Evolutionary conservation across 2,329 filamentous ascomycete genomes (phyloP).

Genomic region (Sclerotinia borealis): DNA sequence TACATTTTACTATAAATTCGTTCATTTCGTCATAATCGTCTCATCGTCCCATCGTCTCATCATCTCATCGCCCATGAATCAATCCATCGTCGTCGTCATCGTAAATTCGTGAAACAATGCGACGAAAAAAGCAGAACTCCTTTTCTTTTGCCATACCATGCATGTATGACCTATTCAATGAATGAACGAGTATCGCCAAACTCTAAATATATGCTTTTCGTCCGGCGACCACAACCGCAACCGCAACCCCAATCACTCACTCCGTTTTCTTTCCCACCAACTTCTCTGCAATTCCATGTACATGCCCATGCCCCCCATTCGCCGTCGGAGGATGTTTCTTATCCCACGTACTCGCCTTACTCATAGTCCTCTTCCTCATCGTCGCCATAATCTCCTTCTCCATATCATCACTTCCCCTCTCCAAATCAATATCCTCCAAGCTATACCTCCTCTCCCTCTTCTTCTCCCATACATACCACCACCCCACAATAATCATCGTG

Average conservation of each 20-base stretch:
- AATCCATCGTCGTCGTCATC: background rate
- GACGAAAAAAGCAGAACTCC: background rate
- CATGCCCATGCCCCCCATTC: background rate
- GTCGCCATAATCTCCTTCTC: slow-evolving; percentile 27
- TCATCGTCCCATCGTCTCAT: background rate
- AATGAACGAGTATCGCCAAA: background rate
- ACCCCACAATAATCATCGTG: slow-evolving; percentile 47
- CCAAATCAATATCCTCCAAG: slow-evolving; percentile 27
- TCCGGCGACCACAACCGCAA: no score
- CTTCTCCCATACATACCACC: slow-evolving; percentile 44
- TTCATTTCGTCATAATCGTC: background rate
- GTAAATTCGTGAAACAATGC: background rate
- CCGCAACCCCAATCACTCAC: background rate
- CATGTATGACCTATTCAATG: background rate
- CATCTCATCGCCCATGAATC: no score
- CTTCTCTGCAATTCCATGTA: background rate
- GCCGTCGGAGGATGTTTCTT: slow-evolving; percentile 7
- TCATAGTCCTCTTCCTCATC: slow-evolving; percentile 29
- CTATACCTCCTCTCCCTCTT: slow-evolving; percentile 20
- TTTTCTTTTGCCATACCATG: background rate
- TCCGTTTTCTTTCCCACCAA: slow-evolving; percentile 2
- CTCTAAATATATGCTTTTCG: background rate
- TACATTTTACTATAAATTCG: no score
- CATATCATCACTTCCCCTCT: slow-evolving; percentile 28
- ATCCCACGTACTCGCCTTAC: slow-evolving; percentile 26